Evolutionary conservation across 495 filamentous ascomycete species (phyloP).

Genomic region (Penicillium manginii): DNA sequence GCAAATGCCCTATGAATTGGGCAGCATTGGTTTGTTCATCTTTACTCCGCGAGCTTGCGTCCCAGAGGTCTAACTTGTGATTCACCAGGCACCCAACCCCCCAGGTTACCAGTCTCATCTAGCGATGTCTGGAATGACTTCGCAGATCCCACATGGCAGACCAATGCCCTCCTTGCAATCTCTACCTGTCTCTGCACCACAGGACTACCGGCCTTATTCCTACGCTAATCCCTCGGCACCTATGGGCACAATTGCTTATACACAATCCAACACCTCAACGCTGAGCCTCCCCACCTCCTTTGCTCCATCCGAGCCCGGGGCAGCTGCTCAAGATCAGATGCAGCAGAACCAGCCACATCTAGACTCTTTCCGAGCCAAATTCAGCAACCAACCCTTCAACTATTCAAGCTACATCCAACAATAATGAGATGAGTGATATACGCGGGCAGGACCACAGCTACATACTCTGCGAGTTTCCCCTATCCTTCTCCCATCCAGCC

Average conservation of each 20-base stretch:
- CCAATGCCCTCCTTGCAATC: conserved; percentile 37
- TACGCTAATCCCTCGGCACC: conserved; percentile 38
- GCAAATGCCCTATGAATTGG: conserved; percentile 33
- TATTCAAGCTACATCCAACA: conserved; percentile 42
- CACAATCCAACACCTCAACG: conserved; percentile 39
- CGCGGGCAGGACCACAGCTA: conserved; percentile 15
- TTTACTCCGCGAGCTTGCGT: not conserved
- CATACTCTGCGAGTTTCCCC: not conserved
- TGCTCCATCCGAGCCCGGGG: conserved; percentile 31
- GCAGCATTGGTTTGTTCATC: conserved; percentile 27
- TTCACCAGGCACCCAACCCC: conserved; percentile 35
- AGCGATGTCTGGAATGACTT: conserved; percentile 36
- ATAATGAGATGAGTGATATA: conserved; percentile 12
- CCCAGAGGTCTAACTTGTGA: conserved; percentile 16
- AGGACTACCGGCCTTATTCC: conserved; percentile 41
- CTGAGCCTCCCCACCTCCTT: conserved; percentile 43
- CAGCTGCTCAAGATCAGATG: conserved; percentile 32
- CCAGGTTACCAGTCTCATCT: conserved; percentile 40
- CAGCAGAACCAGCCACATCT: conserved; percentile 28
- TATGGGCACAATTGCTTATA: conserved; percentile 37
- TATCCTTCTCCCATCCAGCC: conserved; percentile 5
- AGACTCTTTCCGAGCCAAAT: conserved; percentile 37
- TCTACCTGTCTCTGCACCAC: conserved; percentile 37
- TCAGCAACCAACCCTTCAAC: conserved; percentile 37
- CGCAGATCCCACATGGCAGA: conserved; percentile 38